phyloP scores from a whole-genome alignment of 1,284 basidiomycete species.

The Ustilago curta region DNA sequence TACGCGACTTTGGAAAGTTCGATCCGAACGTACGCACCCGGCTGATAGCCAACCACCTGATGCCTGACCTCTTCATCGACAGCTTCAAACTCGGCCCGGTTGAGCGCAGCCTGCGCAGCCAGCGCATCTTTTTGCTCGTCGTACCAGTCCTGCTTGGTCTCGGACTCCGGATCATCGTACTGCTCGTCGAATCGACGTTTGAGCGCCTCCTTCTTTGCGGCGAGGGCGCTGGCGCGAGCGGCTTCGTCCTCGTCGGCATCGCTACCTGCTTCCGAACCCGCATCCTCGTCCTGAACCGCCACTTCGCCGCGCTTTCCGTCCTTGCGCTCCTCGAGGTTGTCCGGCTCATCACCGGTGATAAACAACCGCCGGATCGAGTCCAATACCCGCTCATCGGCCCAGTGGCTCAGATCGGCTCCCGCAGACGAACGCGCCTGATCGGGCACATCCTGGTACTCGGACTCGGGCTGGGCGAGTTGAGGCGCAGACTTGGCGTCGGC shows the following conservation, averaged over 20 bases:
- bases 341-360: conserved; percentile 79
- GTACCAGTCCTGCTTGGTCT: conserved; percentile 64
- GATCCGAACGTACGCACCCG: conserved; percentile 93
- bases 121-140: conserved; percentile 88
- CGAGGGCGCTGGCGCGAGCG: conserved; percentile 75
- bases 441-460: conserved; percentile 72
- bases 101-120: conserved; percentile 83
- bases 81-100: conserved; percentile 85
- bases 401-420: conserved; percentile 74
- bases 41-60: conserved; percentile 87
- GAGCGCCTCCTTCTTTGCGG: conserved; percentile 87
- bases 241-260: conserved; percentile 71
- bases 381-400: conserved; percentile 85
- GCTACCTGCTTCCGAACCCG: conserved; percentile 56
- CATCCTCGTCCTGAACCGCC: conserved; percentile 67
- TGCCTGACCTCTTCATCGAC: conserved; percentile 83
- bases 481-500: conserved; percentile 65
- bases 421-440: conserved; percentile 79
- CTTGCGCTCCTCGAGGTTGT: conserved; percentile 49
- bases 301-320: conserved; percentile 36
- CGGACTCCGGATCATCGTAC: conserved; percentile 85
- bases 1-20: conserved; percentile 86
- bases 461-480: conserved; percentile 45
- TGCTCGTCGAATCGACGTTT: conserved; percentile 97
- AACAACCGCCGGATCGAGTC: conserved; percentile 89